Base-by-base conservation (phyloP, 192 early-diverging fungal genomes). In the Podila epicladia region DNA sequence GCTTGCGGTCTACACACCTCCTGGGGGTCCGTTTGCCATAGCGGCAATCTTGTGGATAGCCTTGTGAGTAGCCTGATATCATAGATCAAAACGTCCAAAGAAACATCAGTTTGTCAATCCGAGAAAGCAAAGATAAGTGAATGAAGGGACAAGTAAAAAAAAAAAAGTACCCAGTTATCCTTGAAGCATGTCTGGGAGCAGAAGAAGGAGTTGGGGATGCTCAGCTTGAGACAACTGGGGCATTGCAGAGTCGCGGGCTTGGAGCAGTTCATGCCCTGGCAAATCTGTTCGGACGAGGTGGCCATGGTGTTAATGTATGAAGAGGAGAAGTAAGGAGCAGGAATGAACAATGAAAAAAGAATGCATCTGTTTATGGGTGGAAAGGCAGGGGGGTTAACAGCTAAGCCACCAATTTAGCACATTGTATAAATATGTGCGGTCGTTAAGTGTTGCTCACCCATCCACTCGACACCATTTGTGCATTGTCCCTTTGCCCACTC, bases 131-230 rank as follows among this genome's bases (percentile, higher is more conserved):
- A 45, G 41, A 0, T 17, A 45, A 13, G 38, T 12, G 38, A 41
- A 11, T 0, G 38, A 41, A 41, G 41, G 12, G 3, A 45, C 41
- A 45, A 17, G 41, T 33, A 33, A 5, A 33, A 41, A 12, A 3
- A 3, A 45, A 20, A 24, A 55, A 22, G 38, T 86, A 88, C 85
- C 94, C 94, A 95, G 85, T 76, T 90, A 12, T 71, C 55, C 68
- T 88, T 90, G 84, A 96, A 96, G 65, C 94, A 95, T n/a, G 83
- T 84, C 77, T 94, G 94, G 31, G 92, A 90, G 80, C 94, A 96
- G 62, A 94, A 96, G 77, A 84, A 92, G 11, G 93, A 91, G n/a
- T 83, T 88, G 7, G 72, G 68, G 19, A 96, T 84, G 41, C 73
- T 82, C 28, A 89, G 84, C 71, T 95, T 94, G 37, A 92, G 62